Base-by-base conservation (phyloP, 352 stramenopile genomes). In the Phytopythium aichiense region DNA sequence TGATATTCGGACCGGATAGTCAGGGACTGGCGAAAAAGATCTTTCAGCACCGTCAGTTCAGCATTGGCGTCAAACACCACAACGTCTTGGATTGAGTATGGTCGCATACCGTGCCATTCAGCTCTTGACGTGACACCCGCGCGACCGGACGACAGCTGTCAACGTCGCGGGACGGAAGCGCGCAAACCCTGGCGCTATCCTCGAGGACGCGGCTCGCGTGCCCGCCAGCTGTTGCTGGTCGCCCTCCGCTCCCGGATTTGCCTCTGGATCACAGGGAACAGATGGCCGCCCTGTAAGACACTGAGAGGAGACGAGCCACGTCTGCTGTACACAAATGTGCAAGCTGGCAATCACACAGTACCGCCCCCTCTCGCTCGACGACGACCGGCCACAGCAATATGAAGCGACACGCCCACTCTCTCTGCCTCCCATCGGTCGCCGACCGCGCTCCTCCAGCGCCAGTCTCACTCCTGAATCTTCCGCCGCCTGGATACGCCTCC, bases 381-480 rank as follows among this genome's bases (percentile, higher is more conserved):
- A 23, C 35, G 35, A 18, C 35, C 35, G 35, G 35, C 11, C 35
- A 42, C 35, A 45, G 22, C 45, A 51, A 51, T 51, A 51, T 33
- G 45, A 51, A 51, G 45, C 45, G 45, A 31, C 45, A 51, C 45
- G n/a, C 45, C 45, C 45, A 20, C 45, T 30, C 45, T 51, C 45
- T 51, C 22, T 51, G 22, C 22, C 45, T 31, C 45, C n/a, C 30
- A 8, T 16, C 45, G n/a, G 22, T 25, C 45, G 22, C 45, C 11
- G n/a, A 12, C 12, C 13, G 22, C 52, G 35, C 8, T 40, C 30
- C 11, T 12, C n/a, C 51, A 31, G 35, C 11, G 4, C n/a, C 51
- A 31, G 35, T 37, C 42, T 51, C 68, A 75, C 67, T 75, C 65
- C 35, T 54, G 58, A 75, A 72, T 64, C 71, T 50, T 38, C 68